Base-by-base conservation (phyloP, 208 protist species). In the Borovskyia barvae region DNA sequence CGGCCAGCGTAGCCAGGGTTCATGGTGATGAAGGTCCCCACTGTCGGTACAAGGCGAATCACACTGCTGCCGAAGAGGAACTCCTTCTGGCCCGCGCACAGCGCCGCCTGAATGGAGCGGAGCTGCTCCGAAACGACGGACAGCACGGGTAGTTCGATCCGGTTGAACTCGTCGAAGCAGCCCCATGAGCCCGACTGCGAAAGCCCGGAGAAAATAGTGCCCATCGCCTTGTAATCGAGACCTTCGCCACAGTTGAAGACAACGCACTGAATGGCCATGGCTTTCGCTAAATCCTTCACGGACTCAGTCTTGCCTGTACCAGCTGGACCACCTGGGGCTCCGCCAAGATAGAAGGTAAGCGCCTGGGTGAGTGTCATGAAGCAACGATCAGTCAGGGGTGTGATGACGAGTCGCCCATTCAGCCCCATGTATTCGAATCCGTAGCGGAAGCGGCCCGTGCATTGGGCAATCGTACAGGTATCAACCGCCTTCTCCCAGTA, bases 151-250 rank as follows among this genome's bases (percentile, higher is more conserved):
- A 98, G 80, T 50, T 99, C 97, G 66, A 99, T 99, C 35, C 98
- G 87, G 75, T 99, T 99, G 77, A 99, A 99, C 83, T 99, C 98
- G 78, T 99, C 98, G 76, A 99, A 99, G 85, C 98, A 99, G 47
- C 97, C 97, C 97, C 97, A 99, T 24, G 97, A 97, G 46, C 98
- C 98, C 5, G 85, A 79, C 78, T 99, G 97, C 25, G 90, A 93
- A 1, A 99, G 83, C 2, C 98, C 98, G 30, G 85, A 97, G 80
- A 99, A 99, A 68, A 99, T 99, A 43, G 86, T 91, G 20, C 92
- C 96, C 97, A 99, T 99, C 20, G 97, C 95, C 74, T 98, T 93
- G 68, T 97, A 98, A 73, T 99, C 97, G n/a, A 99, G 83, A n/a
- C 98, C 97, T 61, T 99, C 98, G 52, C 97, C 97, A 70, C 98